Base-by-base conservation (phyloP, 768 basidiomycete genomes). In the Leccinum sublutescens region DNA sequence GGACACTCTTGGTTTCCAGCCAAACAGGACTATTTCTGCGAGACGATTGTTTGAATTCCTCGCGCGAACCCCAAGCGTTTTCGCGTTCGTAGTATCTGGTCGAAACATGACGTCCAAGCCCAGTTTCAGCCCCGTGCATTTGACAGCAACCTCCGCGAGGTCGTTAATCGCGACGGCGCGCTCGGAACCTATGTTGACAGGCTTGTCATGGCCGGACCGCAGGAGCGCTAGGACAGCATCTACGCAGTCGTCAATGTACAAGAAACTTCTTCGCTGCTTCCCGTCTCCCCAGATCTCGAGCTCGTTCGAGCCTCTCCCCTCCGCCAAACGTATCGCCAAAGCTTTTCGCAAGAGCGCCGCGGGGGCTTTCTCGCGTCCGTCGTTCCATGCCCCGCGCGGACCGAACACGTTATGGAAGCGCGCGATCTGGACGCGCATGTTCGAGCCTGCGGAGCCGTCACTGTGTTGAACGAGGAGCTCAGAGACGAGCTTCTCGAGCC, bases 251-350 rank as follows among this genome's bases (percentile, higher is more conserved):
- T 76, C 75, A 50, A 85, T 83, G 67, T 74, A 85, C 8, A 85
- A 68, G 64, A 86, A 85, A 57, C 82, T 84, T 1, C 85, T 74
- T 7, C 78, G 73, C 58, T 86, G 85, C 1, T 36, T 60, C 2
- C 84, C 85, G 55, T 79, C 75, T 0, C 85, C 84, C 83, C 84
- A 86, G 33, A 86, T 77, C 65, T 86, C 84, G 34, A 85, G 68
- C 2, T 61, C 66, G 5, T 61, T 53, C 7, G 56, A 27, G 10
- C 58, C 55, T 11, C 4, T 25, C 5, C 47, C 49, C n/a, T 43
- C 40, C 12, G 55, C 54, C 45, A 67, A 19, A 14, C 57, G 60
- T 21, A 70, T 68, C 1, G 76, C 77, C 14, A 79, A 49, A 1
- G 82, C 82, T 62, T 85, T 86, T 6, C 84, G 79, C 29, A 84